phyloP scores from a whole-genome alignment of 2,329 filamentous ascomycete genomes.

The Exophiala sp. region DNA sequence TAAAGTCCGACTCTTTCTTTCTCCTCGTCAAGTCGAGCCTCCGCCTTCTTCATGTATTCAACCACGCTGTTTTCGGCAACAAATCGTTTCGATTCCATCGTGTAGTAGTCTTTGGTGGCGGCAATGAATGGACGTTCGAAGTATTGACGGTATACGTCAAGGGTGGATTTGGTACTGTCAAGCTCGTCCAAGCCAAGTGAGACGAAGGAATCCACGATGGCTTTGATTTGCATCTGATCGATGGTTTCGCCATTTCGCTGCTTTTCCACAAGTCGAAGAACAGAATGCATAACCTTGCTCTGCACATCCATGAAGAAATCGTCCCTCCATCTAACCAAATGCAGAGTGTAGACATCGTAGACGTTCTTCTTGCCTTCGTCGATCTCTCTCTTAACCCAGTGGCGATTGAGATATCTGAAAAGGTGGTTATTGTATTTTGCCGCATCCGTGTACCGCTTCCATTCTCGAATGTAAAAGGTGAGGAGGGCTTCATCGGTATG shows the following conservation, averaged over 20 bases:
- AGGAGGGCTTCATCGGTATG: conserved; percentile 89
- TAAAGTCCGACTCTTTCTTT: conserved; percentile 91
- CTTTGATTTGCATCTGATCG: conserved; percentile 94
- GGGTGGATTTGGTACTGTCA: conserved; percentile 86
- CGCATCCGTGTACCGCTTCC: conserved; percentile 90
- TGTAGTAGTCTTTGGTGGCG: conserved; percentile 81
- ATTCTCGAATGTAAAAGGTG: conserved; percentile 92
- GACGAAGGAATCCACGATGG: conserved; percentile 93
- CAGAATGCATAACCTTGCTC: conserved; percentile 87
- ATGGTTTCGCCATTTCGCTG: conserved; percentile 97
- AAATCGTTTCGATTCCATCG: conserved; percentile 88
- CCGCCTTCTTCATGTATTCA: conserved; percentile 99
- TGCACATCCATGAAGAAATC: conserved; percentile 84
- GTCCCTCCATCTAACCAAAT: conserved; percentile 91
- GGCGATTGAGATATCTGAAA: conserved; percentile 91
- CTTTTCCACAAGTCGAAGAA: conserved; percentile 92
- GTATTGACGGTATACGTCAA: conserved; percentile 88
- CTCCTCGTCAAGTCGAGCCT: conserved; percentile 82
- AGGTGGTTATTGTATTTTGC: conserved; percentile 97
- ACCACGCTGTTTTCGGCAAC: conserved; percentile 95
- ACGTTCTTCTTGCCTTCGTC: conserved; percentile 98
- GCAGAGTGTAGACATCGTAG: conserved; percentile 95
- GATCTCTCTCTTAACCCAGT: conserved; percentile 99
- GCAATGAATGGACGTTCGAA: conserved; percentile 91
- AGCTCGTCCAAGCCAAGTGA: conserved; percentile 91